Evolutionary conservation across 257 asterid species (phyloP).

Genomic region (Hygrophila difformis): DNA sequence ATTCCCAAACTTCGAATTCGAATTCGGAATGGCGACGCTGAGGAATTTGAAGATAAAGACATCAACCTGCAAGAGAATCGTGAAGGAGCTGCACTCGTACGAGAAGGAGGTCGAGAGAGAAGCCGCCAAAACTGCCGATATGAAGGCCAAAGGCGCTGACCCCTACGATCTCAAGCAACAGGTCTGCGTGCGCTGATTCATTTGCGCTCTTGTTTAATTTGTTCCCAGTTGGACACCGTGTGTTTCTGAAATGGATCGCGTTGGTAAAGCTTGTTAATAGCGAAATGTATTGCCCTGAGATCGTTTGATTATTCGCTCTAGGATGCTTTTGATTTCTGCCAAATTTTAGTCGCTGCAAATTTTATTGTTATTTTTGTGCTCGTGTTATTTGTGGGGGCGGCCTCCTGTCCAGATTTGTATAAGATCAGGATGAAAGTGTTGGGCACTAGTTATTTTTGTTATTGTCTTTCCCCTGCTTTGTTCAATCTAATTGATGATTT

Average conservation of each 20-base stretch:
- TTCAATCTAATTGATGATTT: no score
- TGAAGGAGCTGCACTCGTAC: constrained; percentile 76
- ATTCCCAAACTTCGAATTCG: not conserved
- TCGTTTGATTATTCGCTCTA: no score
- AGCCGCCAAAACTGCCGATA: constrained; percentile 74
- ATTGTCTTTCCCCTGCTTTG: no score
- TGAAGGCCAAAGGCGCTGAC: constrained; percentile 79
- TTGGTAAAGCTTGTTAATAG: not conserved
- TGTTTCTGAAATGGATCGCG: not conserved
- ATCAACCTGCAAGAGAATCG: constrained; percentile 71
- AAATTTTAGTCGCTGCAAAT: not conserved
- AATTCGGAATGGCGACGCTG: constrained; percentile 32
- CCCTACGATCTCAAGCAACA: constrained; percentile 86
- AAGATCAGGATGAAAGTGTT: no score
- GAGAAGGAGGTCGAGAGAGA: constrained; percentile 84
- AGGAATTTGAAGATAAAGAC: constrained; percentile 83
- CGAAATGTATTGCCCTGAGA: no score
- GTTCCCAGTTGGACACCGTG: not conserved
- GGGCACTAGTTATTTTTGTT: no score
- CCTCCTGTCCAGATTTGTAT: no score
- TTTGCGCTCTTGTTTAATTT: not conserved
- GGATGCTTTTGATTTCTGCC: not conserved
- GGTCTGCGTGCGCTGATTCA: constrained; percentile 30
- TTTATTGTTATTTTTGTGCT: not conserved
- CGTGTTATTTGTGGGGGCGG: not conserved